Evolutionary conservation across 129 eudicot genomes (phyloP).

Genomic region (Escallonia herrerae): DNA sequence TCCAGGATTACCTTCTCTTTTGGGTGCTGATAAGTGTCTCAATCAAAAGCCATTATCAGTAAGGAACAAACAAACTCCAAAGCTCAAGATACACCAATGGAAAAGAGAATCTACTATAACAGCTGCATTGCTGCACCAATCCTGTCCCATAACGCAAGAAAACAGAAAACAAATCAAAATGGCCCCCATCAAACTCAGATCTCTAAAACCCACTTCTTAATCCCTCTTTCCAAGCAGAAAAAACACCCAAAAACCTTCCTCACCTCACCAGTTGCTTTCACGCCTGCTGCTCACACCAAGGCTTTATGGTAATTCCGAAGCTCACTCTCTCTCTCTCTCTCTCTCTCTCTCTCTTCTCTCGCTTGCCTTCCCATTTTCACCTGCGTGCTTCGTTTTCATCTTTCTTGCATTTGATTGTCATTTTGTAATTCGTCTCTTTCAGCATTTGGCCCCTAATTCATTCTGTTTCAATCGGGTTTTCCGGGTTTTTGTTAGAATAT

Average conservation of each 20-base stretch:
- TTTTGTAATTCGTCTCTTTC: constrained; percentile 17
- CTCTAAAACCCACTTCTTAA: constrained; percentile 16
- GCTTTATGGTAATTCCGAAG: constrained; percentile 8
- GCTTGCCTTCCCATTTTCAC: constrained; percentile 32
- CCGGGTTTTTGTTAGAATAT: background rate
- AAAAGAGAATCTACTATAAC: constrained; percentile 3
- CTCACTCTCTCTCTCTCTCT: constrained; percentile 20
- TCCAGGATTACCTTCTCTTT: too few species aligned
- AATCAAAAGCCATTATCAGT: too few species aligned
- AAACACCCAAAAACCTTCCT: constrained; percentile 10
- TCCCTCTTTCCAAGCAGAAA: background rate
- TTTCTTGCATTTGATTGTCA: constrained; percentile 10
- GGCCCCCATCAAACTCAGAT: constrained; percentile 22
- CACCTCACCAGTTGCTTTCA: constrained; percentile 26
- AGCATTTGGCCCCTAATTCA: constrained; percentile 14
- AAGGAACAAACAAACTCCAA: too few species aligned
- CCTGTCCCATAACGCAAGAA: too few species aligned
- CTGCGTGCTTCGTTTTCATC: constrained; percentile 16
- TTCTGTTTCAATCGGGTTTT: constrained; percentile 11
- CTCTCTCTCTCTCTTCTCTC: too few species aligned
- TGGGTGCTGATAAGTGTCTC: too few species aligned
- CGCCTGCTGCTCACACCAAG: constrained; percentile 10
- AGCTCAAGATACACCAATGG: constrained; percentile 14
- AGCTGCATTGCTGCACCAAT: background rate
- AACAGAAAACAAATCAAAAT: background rate